phyloP scores from a whole-genome alignment of 148 eudicot species.

The Agrostemma githago region DNA sequence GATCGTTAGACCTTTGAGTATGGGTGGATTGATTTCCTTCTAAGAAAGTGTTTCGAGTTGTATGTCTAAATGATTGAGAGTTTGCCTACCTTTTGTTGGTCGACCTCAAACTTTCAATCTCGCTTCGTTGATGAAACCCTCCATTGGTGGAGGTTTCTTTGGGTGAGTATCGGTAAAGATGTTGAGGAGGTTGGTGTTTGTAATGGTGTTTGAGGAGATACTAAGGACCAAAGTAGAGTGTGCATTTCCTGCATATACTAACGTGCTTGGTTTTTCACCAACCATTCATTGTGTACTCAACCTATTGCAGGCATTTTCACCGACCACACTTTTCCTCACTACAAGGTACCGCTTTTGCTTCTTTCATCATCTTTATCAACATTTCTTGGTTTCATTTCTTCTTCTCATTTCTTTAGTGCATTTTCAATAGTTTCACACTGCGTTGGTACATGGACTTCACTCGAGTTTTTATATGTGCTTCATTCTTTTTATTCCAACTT shows the following conservation, averaged over 20 bases:
- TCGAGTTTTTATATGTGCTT: too few relatives aligned
- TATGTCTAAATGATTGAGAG: constrained; percentile 52
- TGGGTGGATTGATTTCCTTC: constrained; percentile 43
- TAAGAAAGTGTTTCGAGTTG: constrained; percentile 49
- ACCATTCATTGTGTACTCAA: constrained; percentile 17
- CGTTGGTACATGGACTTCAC: too few relatives aligned
- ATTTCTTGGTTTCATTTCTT: too few relatives aligned
- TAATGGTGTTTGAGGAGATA: constrained; percentile 23
- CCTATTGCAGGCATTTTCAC: not conserved
- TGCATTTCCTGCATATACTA: constrained; percentile 20
- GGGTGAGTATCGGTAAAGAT: not conserved
- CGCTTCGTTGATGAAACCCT: constrained; percentile 32
- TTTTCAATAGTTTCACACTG: too few relatives aligned
- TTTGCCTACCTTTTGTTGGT: constrained; percentile 61
- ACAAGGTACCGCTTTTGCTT: too few relatives aligned
- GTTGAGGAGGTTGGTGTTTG: not conserved
- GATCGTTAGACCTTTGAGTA: constrained; percentile 38
- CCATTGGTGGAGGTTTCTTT: not conserved
- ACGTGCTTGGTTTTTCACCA: not conserved
- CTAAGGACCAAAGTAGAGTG: constrained; percentile 19
- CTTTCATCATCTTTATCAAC: too few relatives aligned
- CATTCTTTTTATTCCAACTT: too few relatives aligned
- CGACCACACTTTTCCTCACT: too few relatives aligned
- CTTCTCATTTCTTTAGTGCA: too few relatives aligned
- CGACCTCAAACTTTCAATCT: constrained; percentile 51